Evolutionary conservation across 2,329 filamentous ascomycete species (phyloP), one percentile per base, ranked within the genome.

Genomic region (Pestalotiopsis sp.): DNA sequence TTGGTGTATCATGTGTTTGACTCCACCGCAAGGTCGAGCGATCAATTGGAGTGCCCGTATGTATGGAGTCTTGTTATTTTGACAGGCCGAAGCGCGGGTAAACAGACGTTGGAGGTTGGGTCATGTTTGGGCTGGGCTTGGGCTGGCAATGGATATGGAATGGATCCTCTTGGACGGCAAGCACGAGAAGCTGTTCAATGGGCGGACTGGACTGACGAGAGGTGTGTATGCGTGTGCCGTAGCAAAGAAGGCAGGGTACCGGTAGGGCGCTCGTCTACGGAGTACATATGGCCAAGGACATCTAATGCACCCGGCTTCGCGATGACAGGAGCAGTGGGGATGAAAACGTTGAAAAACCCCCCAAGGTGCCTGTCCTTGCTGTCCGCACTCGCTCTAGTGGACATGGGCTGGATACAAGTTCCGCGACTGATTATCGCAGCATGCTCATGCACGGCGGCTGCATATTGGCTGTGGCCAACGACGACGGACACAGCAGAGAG

Each of bases 401-500:
- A 11, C 31, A 23, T 57, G 49, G 25, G n/a, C 23, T 12, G 20
- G 20, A 27, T 67, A 61, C 68, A 71, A 68, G 71, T 68, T 58
- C 64, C 67, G 65, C 70, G 66, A 69, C 66, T 31, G 56, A 62
- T 20, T 67, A 45, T 36, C 39, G 61, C 58, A 31, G 31, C 31
- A 70, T 70, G 71, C 75, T 74, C 69, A 75, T 76, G 74, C 74
- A 74, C 73, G 74, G 71, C 74, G 72, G 72, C 74, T 74, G 74
- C 71, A 76, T 31, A 31, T 31, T 36, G 74, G 72, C 27, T 31
- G 71, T 77, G 76, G 75, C 76, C 75, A 78, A 75, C 76, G 71
- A 74, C 73, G 71, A 75, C 69, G 70, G 74, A 76, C 76, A 79
- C 76, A 76, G 78, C 77, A 79, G 74, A 14, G 75, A 14, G 75